Base-by-base conservation (phyloP, 495 filamentous ascomycete species). In the Parachaetomium inaequale region DNA sequence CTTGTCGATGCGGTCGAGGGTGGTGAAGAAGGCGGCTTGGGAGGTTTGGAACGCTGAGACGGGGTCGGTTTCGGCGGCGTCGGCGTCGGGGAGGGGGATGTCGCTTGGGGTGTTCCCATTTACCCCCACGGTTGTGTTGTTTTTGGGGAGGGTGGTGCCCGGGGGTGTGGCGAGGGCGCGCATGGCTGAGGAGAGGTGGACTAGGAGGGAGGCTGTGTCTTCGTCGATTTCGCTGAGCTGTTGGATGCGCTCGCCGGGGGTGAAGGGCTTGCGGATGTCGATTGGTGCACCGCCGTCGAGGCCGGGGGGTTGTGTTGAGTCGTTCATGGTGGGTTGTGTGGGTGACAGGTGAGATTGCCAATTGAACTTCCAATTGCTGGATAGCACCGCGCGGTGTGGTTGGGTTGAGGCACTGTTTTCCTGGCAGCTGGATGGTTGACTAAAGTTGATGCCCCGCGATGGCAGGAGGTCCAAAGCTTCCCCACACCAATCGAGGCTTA, bases 161-260 rank as follows among this genome's bases (percentile, higher is more conserved):
- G 70, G 63, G 10, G 68, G 66, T 57, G 82, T 84, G 55, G 87
- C 87, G 49, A 95, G 82, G 45, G 86, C 81, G 68, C 87, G 78
- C 46, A 96, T 77, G 14, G 90, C 89, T 28, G 82, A 75, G 29
- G 86, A 88, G 36, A 89, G 85, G 53, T 86, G 85, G 32, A 80
- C 73, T 36, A 96, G 84, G 56, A 94, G 79, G 63, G 80, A 68
- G 47, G 71, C 69, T 23, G 82, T 76, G 52, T 76, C 78, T 75
- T 85, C 79, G 74, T 94, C 90, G 54, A 93, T 88, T 19, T 86
- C 82, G 66, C 82, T 86, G 45, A 96, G 82, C 64, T 93, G 87
- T 55, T 85, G 82, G 59, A 96, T 92, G 56, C 87, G 88, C 68
- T 92, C 86, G 7, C 82, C 82, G 21, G 84, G 80, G 26, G 82